Percentiles rank a stretch among this genome's conserved stretches.
phyloP scores from a whole-genome alignment of 306 rosid genomes.

The Mimosa bimucronata region DNA sequence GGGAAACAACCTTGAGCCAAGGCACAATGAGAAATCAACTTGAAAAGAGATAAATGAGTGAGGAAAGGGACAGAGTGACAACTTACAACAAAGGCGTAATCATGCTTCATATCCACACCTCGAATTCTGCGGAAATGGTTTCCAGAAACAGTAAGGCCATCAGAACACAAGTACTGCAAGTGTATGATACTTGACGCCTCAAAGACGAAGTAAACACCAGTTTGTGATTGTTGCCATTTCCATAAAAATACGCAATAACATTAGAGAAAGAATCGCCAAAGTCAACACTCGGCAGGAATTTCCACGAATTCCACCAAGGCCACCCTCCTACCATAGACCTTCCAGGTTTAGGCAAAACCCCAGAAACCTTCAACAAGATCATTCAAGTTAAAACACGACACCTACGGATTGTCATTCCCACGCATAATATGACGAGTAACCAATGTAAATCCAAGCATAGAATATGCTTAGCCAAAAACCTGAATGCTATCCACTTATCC shows the following conservation, averaged over 20 bases:
- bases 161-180: slow-evolving; percentile 67
- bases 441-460: slow-evolving; percentile 57
- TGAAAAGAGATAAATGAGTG: slow-evolving; percentile 11
- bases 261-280: slow-evolving; percentile 82
- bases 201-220: slow-evolving; percentile 83
- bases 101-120: slow-evolving; percentile 83
- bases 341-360: slow-evolving; percentile 71
- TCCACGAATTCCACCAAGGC: slow-evolving; percentile 74
- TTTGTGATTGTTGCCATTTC: slow-evolving; percentile 77
- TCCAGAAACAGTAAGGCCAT: slow-evolving; percentile 85
- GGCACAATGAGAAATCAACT: slow-evolving; percentile 10
- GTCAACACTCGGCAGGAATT: slow-evolving; percentile 69
- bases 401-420: slow-evolving; percentile 57
- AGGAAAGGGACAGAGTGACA: background rate
- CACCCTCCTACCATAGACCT: slow-evolving; percentile 77
- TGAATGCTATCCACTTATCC: slow-evolving; percentile 23
- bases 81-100: slow-evolving; percentile 84
- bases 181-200: slow-evolving; percentile 69
- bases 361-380: slow-evolving; percentile 82
- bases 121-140: slow-evolving; percentile 84
- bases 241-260: slow-evolving; percentile 77
- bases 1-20: slow-evolving; percentile 16
- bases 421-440: slow-evolving; percentile 51
- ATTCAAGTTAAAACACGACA: slow-evolving; percentile 65
- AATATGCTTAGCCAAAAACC: slow-evolving; percentile 52